These are phyloP conservation scores for Adansonia grandidieri DNA, from an alignment of 441 rosid species.

Conservation along the genomic window DNA sequence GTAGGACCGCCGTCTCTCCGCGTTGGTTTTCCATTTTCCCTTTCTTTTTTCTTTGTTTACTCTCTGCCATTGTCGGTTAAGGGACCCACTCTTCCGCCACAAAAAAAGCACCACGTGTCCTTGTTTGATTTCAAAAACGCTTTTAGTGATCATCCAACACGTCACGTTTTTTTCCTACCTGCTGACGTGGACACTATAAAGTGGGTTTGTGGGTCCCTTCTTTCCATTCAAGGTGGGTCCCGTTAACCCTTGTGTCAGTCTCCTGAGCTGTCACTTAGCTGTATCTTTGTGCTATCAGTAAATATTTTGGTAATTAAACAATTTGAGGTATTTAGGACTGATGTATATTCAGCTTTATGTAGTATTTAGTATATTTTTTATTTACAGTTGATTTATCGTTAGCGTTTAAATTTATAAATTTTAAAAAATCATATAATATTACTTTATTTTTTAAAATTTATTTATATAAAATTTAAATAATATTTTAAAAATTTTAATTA, in stretches of 20 bases:
- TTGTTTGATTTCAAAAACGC: background rate
- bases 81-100: conserved; percentile 20
- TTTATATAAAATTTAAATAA: no score
- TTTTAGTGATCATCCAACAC: conserved; percentile 30
- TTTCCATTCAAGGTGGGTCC: background rate
- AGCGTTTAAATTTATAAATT: no score
- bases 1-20: conserved; percentile 18
- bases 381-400: no score
- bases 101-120: conserved; percentile 49
- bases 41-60: background rate
- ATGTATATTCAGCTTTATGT: no score
- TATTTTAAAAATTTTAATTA: no score
- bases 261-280: background rate
- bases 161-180: conserved; percentile 32
- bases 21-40: conserved; percentile 12
- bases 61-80: background rate
- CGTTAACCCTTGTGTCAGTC: background rate
- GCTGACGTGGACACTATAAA: conserved; percentile 37
- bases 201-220: conserved; percentile 28
- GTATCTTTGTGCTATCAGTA: background rate
- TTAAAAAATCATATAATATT: no score
- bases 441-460: no score
- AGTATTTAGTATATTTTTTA: no score
- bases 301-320: background rate
- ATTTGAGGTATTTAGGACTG: background rate